These are phyloP conservation scores for Gracilariopsis chorda DNA, from an alignment of 23 red algal genomes.

Conservation along the genomic window DNA sequence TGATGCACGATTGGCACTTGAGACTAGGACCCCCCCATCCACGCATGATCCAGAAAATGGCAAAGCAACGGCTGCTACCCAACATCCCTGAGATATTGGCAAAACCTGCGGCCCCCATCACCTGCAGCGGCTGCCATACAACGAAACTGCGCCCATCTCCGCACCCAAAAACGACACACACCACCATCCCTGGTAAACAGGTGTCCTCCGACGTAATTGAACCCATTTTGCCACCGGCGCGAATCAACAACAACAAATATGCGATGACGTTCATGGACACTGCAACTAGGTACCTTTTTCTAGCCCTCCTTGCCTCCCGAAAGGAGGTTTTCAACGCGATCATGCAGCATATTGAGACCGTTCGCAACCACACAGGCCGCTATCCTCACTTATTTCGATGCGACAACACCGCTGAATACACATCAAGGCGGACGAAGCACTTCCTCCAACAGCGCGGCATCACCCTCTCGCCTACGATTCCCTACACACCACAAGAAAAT, in stretches of 20 bases:
- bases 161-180: neutral
- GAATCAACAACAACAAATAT: neutral
- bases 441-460: neutral
- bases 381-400: neutral
- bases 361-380: neutral
- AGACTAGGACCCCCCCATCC: conserved; percentile 1
- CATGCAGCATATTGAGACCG: neutral
- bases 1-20: no score
- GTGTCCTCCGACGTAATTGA: neutral
- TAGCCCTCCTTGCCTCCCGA: neutral
- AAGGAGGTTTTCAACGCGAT: neutral
- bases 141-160: neutral
- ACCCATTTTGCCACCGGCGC: neutral
- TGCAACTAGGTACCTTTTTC: neutral
- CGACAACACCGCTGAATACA: neutral
- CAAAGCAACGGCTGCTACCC: neutral
- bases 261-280: neutral
- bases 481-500: neutral
- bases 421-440: neutral
- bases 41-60: neutral
- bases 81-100: neutral
- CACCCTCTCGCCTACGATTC: neutral
- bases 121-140: neutral
- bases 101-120: neutral
- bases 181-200: neutral